Evolutionary conservation across 1,284 basidiomycete genomes (phyloP).

Genomic region (Trametes polyzona): DNA sequence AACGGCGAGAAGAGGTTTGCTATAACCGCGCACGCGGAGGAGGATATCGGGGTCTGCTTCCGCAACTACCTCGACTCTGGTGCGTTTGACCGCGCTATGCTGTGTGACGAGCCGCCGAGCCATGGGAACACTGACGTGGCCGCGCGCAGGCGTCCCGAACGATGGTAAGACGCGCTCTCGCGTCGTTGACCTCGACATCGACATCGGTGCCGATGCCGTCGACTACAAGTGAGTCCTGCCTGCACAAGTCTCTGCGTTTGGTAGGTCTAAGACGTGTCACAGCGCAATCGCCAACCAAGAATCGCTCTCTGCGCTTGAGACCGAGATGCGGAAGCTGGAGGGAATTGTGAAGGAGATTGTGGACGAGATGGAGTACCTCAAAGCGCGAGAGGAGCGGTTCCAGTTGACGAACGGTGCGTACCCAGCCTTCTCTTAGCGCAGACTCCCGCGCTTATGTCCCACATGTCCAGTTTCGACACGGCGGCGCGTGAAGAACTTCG

Average conservation of each 20-base stretch:
- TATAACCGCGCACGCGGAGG: slow-evolving; percentile 91
- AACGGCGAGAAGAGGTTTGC: slow-evolving; percentile 92
- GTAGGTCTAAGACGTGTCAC: background rate
- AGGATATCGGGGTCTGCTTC: slow-evolving; percentile 95
- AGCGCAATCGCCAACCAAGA: slow-evolving; percentile 99
- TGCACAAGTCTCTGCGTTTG: background rate
- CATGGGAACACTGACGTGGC: background rate
- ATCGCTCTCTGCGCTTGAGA: slow-evolving; percentile 93
- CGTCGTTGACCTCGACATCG: slow-evolving; percentile 91
- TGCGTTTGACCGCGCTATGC: too few species aligned
- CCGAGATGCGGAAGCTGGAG: slow-evolving; percentile 98
- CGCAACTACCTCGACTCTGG: slow-evolving; percentile 77
- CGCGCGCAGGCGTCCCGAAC: slow-evolving; percentile 45
- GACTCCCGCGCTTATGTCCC: slow-evolving; percentile 2
- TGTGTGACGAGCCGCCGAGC: too few species aligned
- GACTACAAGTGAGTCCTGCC: slow-evolving; percentile 86
- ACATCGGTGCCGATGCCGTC: slow-evolving; percentile 97
- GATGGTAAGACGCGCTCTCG: slow-evolving; percentile 57
- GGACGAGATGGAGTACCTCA: slow-evolving; percentile 93
- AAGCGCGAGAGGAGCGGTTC: slow-evolving; percentile 88
- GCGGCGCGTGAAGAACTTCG: slow-evolving; percentile 89
- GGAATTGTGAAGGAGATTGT: slow-evolving; percentile 93
- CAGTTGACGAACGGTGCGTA: slow-evolving; percentile 88
- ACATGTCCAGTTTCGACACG: slow-evolving; percentile 89
- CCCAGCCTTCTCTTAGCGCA: background rate